phyloP scores from a whole-genome alignment of 2,329 filamentous ascomycete genomes.

The Verticillium dahliae region DNA sequence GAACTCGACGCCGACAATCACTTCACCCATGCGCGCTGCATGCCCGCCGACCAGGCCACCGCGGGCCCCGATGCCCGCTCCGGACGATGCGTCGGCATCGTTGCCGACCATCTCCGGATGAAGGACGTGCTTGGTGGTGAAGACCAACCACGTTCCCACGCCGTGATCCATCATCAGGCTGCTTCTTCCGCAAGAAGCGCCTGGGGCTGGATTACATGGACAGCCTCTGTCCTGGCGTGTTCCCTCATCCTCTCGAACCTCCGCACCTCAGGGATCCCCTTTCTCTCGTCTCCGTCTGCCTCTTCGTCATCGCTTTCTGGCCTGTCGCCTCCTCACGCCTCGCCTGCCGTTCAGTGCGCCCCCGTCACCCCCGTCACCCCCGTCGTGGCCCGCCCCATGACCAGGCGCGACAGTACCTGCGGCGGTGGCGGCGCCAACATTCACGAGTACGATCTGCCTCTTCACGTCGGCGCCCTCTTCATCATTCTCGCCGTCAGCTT shows the following conservation, averaged over 20 bases:
- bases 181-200: slow-evolving; percentile 18
- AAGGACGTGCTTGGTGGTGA: slow-evolving; percentile 27
- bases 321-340: not conserved
- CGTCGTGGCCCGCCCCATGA: slow-evolving; percentile 3
- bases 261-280: slow-evolving; percentile 7
- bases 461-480: slow-evolving; percentile 52
- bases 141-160: slow-evolving; percentile 27
- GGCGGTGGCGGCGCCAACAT: slow-evolving; percentile 20
- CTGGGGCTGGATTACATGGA: slow-evolving; percentile 35
- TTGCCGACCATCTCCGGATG: slow-evolving; percentile 9
- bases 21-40: slow-evolving; percentile 7
- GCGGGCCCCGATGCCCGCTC: slow-evolving; percentile 3
- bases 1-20: slow-evolving; percentile 4
- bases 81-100: not conserved
- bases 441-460: slow-evolving; percentile 44
- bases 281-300: not conserved
- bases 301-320: not conserved
- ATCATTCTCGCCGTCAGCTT: slow-evolving; percentile 41
- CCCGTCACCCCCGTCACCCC: not conserved
- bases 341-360: not conserved
- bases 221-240: slow-evolving; percentile 32
- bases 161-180: slow-evolving; percentile 20
- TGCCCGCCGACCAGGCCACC: slow-evolving; percentile 6
- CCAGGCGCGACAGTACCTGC: slow-evolving; percentile 13
- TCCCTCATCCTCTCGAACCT: slow-evolving; percentile 20